Base-by-base conservation (phyloP, 2,329 filamentous ascomycete genomes). In the Talaromyces amestolkiae region DNA sequence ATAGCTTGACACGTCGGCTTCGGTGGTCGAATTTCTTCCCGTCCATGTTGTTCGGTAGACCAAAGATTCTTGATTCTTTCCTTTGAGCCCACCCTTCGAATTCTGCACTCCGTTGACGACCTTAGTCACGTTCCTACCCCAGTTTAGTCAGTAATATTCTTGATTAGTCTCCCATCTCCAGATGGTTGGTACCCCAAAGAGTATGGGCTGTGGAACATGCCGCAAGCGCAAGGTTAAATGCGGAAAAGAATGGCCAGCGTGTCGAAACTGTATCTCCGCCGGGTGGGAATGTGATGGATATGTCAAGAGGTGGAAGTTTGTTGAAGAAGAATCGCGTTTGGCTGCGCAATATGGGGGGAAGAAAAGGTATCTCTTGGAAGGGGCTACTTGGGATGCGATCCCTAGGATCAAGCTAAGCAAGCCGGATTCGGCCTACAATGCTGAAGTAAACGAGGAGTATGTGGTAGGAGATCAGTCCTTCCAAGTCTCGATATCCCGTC, bases 341-440 rank as follows among this genome's bases (percentile, higher is more conserved):
- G 62, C 53, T 15, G 51, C 49, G 39, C 39, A 59, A 17, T 64
- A 64, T 45, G 11, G 43, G 43, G 45, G 19, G 7, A 56, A 47
- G 53, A 64, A 64, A 54, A 59, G 53, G n/a, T 64, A 64, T 24
- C 41, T 64, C 13, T 58, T 64, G n/a, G 62, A 64, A 24, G 62
- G 45, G 31, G 37, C 43, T 45, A 17, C 19, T 58, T 22, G 51
- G 33, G 62, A 47, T 56, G 10, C n/a, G 15, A 24, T 17, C 17
- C 41, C 62, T 7, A 45, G 9, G 22, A 35, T 47, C 39, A 39
- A 58, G 35, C 19, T 22, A 6, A 39, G 54, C 33, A 10, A 24
- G 37, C 33, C 54, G 13, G 31, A 41, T 2, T 37, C 11, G 6
- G 3, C 45, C 22, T 7, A 3, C 45, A 6, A 49, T 27, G 10